Percentiles rank a stretch among this genome's conserved stretches.
Evolutionary conservation across 495 filamentous ascomycete genomes (phyloP).

Genomic region (Penicillium dipodomyicola): DNA sequence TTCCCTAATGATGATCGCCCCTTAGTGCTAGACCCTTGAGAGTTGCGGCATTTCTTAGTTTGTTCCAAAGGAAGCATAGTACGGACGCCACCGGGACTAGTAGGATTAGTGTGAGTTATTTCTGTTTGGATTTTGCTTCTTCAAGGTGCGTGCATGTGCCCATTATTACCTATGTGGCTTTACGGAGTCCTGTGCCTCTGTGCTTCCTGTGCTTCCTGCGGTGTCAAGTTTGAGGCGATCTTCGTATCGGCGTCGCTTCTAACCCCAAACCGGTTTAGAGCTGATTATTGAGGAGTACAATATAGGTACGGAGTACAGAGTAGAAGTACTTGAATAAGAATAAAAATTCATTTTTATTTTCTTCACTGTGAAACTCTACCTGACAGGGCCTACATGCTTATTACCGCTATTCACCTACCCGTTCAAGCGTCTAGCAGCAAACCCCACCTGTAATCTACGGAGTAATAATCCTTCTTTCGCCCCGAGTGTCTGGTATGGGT

Average conservation of each 20-base stretch:
- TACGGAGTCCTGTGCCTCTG: not conserved
- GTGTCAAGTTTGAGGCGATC: not conserved
- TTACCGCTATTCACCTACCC: conserved; percentile 3
- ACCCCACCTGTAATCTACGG: not conserved
- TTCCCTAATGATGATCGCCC: conserved; percentile 11
- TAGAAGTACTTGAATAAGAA: not conserved
- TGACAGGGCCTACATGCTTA: conserved; percentile 4
- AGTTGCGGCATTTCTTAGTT: conserved; percentile 17
- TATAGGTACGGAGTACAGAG: not conserved
- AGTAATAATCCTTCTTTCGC: conserved; percentile 4
- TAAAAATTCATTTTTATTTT: not conserved
- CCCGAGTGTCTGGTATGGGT: conserved; percentile 28
- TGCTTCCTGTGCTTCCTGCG: not conserved
- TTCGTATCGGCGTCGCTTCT: conserved; percentile 6
- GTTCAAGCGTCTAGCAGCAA: not conserved
- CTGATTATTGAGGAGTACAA: too few relatives aligned
- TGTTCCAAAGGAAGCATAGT: not conserved
- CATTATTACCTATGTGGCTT: not conserved
- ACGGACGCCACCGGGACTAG: conserved; percentile 9
- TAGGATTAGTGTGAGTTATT: conserved; percentile 1
- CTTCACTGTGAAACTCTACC: conserved; percentile 2
- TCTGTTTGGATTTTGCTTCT: not conserved
- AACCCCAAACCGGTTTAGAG: not conserved
- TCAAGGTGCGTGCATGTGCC: conserved; percentile 4
- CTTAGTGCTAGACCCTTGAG: conserved; percentile 8